Evolutionary conservation across 2,329 filamentous ascomycete genomes (phyloP).

Genomic region (Calonectria naviculata): DNA sequence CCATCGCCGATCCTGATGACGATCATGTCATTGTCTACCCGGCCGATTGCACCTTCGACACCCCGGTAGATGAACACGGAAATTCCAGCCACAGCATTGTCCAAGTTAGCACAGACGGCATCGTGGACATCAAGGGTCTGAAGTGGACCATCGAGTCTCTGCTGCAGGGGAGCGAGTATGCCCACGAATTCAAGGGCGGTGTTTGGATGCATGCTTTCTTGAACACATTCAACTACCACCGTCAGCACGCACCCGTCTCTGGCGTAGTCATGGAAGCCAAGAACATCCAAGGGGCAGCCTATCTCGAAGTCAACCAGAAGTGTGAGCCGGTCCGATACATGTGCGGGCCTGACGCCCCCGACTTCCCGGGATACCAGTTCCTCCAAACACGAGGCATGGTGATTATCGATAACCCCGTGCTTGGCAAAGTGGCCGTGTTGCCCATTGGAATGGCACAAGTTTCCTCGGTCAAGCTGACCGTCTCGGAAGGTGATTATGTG

Average conservation of each 20-base stretch:
- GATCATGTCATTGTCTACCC: constrained; percentile 46
- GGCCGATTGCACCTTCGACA: constrained; percentile 51
- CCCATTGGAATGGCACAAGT: constrained; percentile 58
- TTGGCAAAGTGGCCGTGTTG: constrained; percentile 53
- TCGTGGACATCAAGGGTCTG: constrained; percentile 49
- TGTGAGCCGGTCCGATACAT: constrained; percentile 28
- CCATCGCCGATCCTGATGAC: constrained; percentile 43
- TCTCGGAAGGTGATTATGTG: constrained; percentile 35
- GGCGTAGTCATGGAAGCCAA: constrained; percentile 51
- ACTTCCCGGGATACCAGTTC: constrained; percentile 53
- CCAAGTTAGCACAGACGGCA: constrained; percentile 35
- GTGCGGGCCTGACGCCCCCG: constrained; percentile 43
- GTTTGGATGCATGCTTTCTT: constrained; percentile 55
- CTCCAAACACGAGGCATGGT: constrained; percentile 51
- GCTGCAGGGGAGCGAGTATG: constrained; percentile 45
- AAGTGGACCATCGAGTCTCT: constrained; percentile 50
- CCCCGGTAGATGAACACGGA: constrained; percentile 8
- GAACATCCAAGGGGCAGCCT: constrained; percentile 49
- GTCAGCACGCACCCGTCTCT: constrained; percentile 52
- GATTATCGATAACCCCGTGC: constrained; percentile 48
- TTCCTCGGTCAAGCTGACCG: constrained; percentile 51
- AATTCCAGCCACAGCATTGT: constrained; percentile 35
- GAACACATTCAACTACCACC: constrained; percentile 53
- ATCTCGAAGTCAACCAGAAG: constrained; percentile 48
- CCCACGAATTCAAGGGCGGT: constrained; percentile 49